These are phyloP conservation scores for Fusarium proliferatum DNA, from an alignment of 2,329 filamentous ascomycete species.

Conservation along the genomic window DNA sequence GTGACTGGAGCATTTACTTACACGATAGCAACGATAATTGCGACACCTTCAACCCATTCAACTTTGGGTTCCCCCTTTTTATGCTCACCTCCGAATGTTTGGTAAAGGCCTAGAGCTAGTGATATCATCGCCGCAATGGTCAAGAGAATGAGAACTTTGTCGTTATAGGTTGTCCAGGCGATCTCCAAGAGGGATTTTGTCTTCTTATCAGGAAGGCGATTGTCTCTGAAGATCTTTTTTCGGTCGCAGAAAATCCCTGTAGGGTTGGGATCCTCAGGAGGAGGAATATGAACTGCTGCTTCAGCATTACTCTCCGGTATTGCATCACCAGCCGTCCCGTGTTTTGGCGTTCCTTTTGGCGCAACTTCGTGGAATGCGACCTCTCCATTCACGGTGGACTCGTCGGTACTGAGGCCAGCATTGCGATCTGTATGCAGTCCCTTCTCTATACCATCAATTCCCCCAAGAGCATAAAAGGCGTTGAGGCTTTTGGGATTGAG, in stretches of 20 bases:
- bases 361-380: slow-evolving; percentile 75
- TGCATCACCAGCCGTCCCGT: slow-evolving; percentile 49
- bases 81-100: slow-evolving; percentile 67
- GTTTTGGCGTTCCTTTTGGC: slow-evolving; percentile 49
- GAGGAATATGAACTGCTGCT: slow-evolving; percentile 42
- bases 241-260: slow-evolving; percentile 42
- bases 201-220: slow-evolving; percentile 72
- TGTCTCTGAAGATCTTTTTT: slow-evolving; percentile 66
- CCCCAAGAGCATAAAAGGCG: slow-evolving; percentile 81
- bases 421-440: slow-evolving; percentile 74
- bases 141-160: slow-evolving; percentile 77
- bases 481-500: slow-evolving; percentile 82
- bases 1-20: slow-evolving; percentile 45
- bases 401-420: slow-evolving; percentile 76
- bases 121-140: slow-evolving; percentile 76
- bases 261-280: slow-evolving; percentile 36
- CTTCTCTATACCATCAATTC: slow-evolving; percentile 77
- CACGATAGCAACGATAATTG: slow-evolving; percentile 72
- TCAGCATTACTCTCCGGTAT: slow-evolving; percentile 45
- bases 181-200: slow-evolving; percentile 69
- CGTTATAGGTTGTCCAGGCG: slow-evolving; percentile 78
- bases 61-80: slow-evolving; percentile 62
- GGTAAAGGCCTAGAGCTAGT: slow-evolving; percentile 75
- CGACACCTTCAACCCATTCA: slow-evolving; percentile 76
- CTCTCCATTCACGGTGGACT: slow-evolving; percentile 69